A percentile compares a stretch with the other conserved stretches of the same genome.
These are phyloP conservation scores for Hericium erinaceus DNA, from an alignment of 768 basidiomycete genomes.

Conservation along the genomic window DNA sequence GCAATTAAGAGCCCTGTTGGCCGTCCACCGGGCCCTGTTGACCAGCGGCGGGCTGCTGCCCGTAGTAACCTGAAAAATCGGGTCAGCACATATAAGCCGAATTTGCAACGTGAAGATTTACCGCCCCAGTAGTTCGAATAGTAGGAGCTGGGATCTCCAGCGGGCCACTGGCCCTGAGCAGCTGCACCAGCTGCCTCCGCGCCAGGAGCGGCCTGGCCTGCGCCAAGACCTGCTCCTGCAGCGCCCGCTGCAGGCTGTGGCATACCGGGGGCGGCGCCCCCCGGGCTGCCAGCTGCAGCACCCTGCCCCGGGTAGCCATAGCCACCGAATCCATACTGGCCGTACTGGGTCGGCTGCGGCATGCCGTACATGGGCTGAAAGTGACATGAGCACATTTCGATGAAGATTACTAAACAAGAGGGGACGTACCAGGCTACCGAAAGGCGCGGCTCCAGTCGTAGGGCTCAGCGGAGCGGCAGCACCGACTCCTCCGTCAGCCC, in stretches of 20 bases:
- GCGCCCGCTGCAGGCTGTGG: conserved; percentile 40
- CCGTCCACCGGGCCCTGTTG: conserved; percentile 53
- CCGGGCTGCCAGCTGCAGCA: conserved; percentile 47
- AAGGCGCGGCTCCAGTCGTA: conserved; percentile 48
- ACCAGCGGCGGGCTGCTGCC: conserved; percentile 53
- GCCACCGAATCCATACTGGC: conserved; percentile 68
- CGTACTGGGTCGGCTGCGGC: conserved; percentile 74
- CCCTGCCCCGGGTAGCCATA: conserved; percentile 26
- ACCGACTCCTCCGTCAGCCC: conserved; percentile 60
- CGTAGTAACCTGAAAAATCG: conserved; percentile 58
- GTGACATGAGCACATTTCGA: neutral
- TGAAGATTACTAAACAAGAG: neutral
- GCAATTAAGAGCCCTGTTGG: conserved; percentile 19
- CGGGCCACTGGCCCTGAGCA: conserved; percentile 70
- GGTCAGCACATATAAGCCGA: conserved; percentile 1
- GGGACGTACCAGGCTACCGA: conserved; percentile 67
- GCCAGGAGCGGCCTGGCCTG: conserved; percentile 39
- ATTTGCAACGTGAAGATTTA: conserved; percentile 27
- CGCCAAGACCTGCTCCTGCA: conserved; percentile 42
- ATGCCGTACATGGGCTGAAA: conserved; percentile 81
- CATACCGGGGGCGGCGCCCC: conserved; percentile 37
- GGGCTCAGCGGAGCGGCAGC: conserved; percentile 51
- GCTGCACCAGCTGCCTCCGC: conserved; percentile 46
- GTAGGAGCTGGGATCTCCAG: conserved; percentile 63
- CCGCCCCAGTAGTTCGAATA: conserved; percentile 83